Evolutionary conservation across 2,329 filamentous ascomycete species (phyloP), one percentile per base, ranked within the genome.

Genomic region (Xylariomycetidae sp.): DNA sequence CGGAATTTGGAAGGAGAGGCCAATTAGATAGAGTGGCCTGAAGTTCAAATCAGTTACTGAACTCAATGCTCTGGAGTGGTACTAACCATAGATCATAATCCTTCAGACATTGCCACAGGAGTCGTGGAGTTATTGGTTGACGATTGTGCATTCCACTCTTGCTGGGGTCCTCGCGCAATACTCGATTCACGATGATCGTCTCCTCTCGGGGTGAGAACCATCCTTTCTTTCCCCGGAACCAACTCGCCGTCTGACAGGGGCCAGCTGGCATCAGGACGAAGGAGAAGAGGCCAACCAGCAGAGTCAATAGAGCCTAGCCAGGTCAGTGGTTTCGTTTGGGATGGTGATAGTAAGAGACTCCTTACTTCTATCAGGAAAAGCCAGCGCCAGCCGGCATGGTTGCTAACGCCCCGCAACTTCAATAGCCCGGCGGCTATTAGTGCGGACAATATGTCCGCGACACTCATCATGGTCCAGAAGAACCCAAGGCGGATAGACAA

Each of bases 161-260:
- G 16, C 62, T 63, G 2, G 73, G 73, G 38, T 77, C 75, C 31
- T 80, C 74, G 5, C 74, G 65, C 9, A 62, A 43, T 3, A 62
- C 52, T 3, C 77, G 63, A 41, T 77, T 78, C n/a, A 77, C 72
- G 3, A 77, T 61, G 29, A 78, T 77, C 25, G 58, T 55, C 27
- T 72, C 64, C 44, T 77, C 72, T 6, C 67, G 65, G 25, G 74
- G 67, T 1, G 50, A 69, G 51, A 77, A 79, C 74, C 73, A 79
- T 3, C 69, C 62, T 3, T 41, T 31, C 16, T 67, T 67, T 1
- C 57, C 60, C 4, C 65, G 57, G 41, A 68, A 67, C 62, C 62
- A 67, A n/a, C 57, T 60, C 33, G 64, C 64, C 0, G 66, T 70
- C 41, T 69, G 62, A 2, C 58, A 57, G 0, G 57, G 56, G 0